Evolutionary conservation across 352 stramenopile species (phyloP).

Genomic region (Pythium sukuiense): DNA sequence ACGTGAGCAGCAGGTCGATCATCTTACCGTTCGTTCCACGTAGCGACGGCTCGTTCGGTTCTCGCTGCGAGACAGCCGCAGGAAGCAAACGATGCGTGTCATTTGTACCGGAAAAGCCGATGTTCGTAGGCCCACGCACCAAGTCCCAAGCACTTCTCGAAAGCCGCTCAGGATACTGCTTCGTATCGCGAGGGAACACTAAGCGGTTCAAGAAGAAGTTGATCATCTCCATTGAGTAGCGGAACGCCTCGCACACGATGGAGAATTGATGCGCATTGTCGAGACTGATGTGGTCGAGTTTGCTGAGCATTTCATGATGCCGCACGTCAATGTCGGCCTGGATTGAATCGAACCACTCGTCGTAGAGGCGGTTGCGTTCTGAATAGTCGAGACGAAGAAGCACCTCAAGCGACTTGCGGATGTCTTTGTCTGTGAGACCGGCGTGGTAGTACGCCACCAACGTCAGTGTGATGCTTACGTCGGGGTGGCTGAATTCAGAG

Average conservation of each 20-base stretch:
- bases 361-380: conserved; percentile 47
- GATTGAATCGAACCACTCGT: conserved; percentile 61
- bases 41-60: conserved; percentile 52
- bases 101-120: conserved; percentile 91
- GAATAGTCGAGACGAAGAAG: conserved; percentile 11
- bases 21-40: conserved; percentile 85
- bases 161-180: conserved; percentile 76
- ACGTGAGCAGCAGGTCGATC: conserved; percentile 68
- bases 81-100: conserved; percentile 85
- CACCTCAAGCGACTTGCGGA: conserved; percentile 4
- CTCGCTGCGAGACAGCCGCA: conserved; percentile 57
- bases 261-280: conserved; percentile 66
- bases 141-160: conserved; percentile 84
- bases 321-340: conserved; percentile 14
- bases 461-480: conserved; percentile 20
- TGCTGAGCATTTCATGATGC: conserved; percentile 35
- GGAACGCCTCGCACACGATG: conserved; percentile 48
- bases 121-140: conserved; percentile 47
- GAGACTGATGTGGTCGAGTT: conserved; percentile 75
- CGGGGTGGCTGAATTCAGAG: conserved; percentile 21
- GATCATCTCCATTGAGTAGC: conserved; percentile 66
- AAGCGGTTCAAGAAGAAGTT: conserved; percentile 85
- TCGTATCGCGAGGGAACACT: conserved; percentile 83
- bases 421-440: conserved; percentile 10
- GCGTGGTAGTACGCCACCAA: conserved; percentile 19